Conservation (phyloP, 2,329 filamentous ascomycete species). For the Aschersonia sp. region DNA sequence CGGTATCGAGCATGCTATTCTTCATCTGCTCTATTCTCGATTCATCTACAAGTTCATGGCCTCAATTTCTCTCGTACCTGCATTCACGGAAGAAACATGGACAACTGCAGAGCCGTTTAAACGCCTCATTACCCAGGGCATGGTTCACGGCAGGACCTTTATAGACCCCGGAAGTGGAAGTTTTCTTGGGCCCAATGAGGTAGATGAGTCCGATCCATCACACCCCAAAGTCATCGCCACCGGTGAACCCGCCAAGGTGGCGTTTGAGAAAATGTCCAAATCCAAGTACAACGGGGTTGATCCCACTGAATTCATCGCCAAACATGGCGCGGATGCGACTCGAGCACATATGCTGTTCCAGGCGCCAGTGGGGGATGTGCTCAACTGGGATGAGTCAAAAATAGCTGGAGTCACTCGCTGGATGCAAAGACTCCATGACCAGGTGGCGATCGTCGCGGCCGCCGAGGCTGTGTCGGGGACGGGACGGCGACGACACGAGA, state of each 20-base stretch:
- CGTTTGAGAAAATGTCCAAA: slow-evolving; percentile 89
- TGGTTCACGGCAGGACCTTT: slow-evolving; percentile 83
- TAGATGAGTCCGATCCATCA: slow-evolving; percentile 44
- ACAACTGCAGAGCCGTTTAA: slow-evolving; percentile 59
- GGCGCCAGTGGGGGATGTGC: slow-evolving; percentile 66
- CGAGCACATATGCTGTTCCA: slow-evolving; percentile 82
- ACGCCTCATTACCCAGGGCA: slow-evolving; percentile 73
- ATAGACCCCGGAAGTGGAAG: slow-evolving; percentile 59
- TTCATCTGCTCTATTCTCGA: slow-evolving; percentile 76
- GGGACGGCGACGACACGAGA: slow-evolving; percentile 5
- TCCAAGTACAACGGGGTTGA: slow-evolving; percentile 89
- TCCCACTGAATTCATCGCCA: slow-evolving; percentile 54
- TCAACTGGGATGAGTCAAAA: slow-evolving; percentile 79
- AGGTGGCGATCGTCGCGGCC: slow-evolving; percentile 21
- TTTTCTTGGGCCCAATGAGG: slow-evolving; percentile 63
- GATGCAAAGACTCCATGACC: slow-evolving; percentile 53
- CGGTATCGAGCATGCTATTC: slow-evolving; percentile 79
- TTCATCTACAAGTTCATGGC: slow-evolving; percentile 83
- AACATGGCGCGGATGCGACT: slow-evolving; percentile 71
- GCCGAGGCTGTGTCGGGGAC: neutral
- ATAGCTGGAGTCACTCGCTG: slow-evolving; percentile 72
- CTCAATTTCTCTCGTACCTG: slow-evolving; percentile 33
- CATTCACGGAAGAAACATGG: slow-evolving; percentile 15
- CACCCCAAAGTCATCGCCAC: slow-evolving; percentile 48
- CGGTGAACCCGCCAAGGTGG: slow-evolving; percentile 42